A percentile compares a stretch with the other conserved stretches of the same genome.
phyloP scores from a whole-genome alignment of 495 filamentous ascomycete species.

The Penicillium paradoxum region DNA sequence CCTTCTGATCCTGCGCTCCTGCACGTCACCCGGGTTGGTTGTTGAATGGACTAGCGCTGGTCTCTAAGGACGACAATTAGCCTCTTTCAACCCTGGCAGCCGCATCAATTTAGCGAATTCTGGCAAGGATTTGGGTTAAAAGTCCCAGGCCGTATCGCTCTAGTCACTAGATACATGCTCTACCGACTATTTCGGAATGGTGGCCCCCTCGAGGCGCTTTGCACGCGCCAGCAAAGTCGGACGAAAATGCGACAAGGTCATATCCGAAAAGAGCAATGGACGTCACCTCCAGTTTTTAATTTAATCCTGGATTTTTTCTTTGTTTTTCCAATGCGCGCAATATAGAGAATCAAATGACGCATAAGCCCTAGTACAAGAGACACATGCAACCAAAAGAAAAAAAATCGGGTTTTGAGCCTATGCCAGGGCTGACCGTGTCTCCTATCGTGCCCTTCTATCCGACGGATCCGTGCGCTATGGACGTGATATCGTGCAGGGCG shows the following conservation, averaged over 20 bases:
- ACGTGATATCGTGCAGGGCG: slow-evolving; percentile 18
- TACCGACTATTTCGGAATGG: not conserved
- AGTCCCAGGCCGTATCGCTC: slow-evolving; percentile 8
- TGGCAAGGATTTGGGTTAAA: not conserved
- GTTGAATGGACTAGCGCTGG: not conserved
- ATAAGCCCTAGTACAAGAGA: not conserved
- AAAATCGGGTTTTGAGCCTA: not conserved
- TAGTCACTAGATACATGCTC: not conserved
- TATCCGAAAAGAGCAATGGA: not conserved
- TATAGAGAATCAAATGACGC: not conserved
- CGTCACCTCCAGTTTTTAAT: not conserved
- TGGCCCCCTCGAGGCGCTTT: not conserved
- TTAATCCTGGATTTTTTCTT: not conserved
- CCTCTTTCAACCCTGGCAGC: not conserved
- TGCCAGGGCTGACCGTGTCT: not conserved
- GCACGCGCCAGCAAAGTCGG: not conserved
- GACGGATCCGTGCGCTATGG: slow-evolving; percentile 6
- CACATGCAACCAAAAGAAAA: not conserved
- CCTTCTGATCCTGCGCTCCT: not conserved
- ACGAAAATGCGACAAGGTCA: not conserved
- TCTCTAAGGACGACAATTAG: not conserved
- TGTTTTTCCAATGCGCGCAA: not conserved
- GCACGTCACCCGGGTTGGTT: slow-evolving; percentile 3
- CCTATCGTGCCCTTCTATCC: not conserved
- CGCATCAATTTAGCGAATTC: not conserved